These are phyloP conservation scores for Coccomyxa subellipsoidea DNA, from an alignment of 163 green algal genomes.

Conservation along the genomic window DNA sequence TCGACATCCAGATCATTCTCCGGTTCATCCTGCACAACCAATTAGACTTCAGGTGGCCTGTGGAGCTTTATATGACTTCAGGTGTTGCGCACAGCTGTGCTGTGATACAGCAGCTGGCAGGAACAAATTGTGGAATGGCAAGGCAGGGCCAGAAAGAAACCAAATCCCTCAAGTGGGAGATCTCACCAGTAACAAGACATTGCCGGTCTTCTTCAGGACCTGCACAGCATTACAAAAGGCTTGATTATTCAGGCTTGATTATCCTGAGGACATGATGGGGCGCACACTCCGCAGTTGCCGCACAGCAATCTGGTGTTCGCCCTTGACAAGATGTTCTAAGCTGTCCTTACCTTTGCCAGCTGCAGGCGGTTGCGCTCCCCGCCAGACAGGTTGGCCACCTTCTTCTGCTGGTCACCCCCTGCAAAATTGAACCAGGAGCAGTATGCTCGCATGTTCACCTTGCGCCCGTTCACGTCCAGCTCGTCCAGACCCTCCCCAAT, in stretches of 20 bases:
- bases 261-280: neutral
- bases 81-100: no score
- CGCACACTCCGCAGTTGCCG: no score
- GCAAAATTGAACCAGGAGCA: conserved; percentile 86
- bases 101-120: no score
- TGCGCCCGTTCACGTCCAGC: conserved; percentile 55
- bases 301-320: neutral
- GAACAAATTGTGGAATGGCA: no score
- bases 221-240: neutral
- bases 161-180: neutral
- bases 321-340: neutral
- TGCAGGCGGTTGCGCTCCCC: conserved; percentile 86
- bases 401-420: conserved; percentile 64
- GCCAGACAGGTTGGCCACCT: conserved; percentile 55
- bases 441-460: conserved; percentile 67
- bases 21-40: conserved; percentile 11
- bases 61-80: no score
- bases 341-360: conserved; percentile 55
- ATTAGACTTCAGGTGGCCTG: no score
- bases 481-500: conserved; percentile 50
- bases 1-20: conserved; percentile 53
- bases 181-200: conserved; percentile 89
- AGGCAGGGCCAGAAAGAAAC: no score
- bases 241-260: no score
- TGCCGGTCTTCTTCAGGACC: conserved; percentile 70